phyloP scores from a whole-genome alignment of 1,284 basidiomycete species.

The Austroboletus olivaceoglutinosus region DNA sequence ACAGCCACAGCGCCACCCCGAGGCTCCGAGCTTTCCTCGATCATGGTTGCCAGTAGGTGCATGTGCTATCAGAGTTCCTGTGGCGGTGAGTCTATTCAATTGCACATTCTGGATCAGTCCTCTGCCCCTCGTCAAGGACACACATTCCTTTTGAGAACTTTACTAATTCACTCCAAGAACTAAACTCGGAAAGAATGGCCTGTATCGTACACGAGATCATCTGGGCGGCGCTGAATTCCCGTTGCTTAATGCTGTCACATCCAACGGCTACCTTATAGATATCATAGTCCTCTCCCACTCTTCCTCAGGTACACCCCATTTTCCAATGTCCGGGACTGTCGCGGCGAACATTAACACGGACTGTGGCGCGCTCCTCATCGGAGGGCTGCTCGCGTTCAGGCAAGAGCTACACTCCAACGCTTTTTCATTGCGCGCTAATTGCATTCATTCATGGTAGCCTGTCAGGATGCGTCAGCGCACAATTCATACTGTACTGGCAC shows the following conservation, averaged over 20 bases:
- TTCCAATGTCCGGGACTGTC: background rate
- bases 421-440: background rate
- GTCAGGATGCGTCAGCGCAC: slow-evolving; percentile 27
- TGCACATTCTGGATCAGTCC: background rate
- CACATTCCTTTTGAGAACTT: no score
- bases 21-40: no score
- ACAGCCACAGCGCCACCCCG: no score
- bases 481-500: slow-evolving; percentile 27
- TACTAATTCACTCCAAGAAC: no score
- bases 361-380: slow-evolving; percentile 22
- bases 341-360: slow-evolving; percentile 3
- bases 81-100: background rate
- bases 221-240: no score
- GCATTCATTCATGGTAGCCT: slow-evolving; percentile 10
- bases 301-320: background rate
- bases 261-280: no score
- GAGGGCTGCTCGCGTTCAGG: slow-evolving; percentile 27
- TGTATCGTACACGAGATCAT: no score
- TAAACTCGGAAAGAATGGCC: no score
- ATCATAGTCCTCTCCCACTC: no score
- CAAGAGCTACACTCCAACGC: background rate
- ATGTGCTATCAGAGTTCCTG: background rate
- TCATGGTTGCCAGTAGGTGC: no score
- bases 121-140: background rate
- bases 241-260: no score